Percentiles rank a stretch among this genome's conserved stretches.
phyloP scores from a whole-genome alignment of 148 eudicot genomes.

The Fagopyrum esculentum region DNA sequence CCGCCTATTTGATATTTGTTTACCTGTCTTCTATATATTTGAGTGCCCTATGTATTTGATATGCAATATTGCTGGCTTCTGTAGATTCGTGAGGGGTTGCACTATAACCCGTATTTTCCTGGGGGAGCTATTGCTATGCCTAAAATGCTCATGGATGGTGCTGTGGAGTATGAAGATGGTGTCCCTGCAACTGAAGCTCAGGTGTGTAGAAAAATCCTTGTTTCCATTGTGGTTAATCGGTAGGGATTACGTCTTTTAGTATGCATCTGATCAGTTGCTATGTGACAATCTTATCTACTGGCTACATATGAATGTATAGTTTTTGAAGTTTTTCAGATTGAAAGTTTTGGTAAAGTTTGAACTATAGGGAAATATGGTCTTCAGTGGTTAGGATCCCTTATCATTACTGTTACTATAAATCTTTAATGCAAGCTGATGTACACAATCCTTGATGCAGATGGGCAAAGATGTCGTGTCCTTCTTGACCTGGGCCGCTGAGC shows the following conservation, averaged over 20 bases:
- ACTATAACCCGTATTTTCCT: conserved; percentile 96
- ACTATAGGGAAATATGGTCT: neutral
- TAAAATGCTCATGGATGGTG: conserved; percentile 95
- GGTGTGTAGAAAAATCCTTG: conserved; percentile 25
- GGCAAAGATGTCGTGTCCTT: conserved; percentile 68
- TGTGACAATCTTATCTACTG: neutral
- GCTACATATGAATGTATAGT: neutral
- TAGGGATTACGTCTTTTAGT: too few relatives aligned
- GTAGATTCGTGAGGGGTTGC: conserved; percentile 86
- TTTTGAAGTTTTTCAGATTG: neutral
- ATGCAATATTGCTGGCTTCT: conserved; percentile 4
- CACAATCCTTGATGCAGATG: conserved; percentile 46
- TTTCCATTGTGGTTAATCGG: neutral
- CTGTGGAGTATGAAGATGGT: conserved; percentile 95
- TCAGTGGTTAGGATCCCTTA: neutral
- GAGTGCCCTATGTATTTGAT: neutral
- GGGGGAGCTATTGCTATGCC: conserved; percentile 99
- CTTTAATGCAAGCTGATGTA: neutral
- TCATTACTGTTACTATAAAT: neutral
- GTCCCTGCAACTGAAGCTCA: conserved; percentile 92
- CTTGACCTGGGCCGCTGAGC: conserved; percentile 89
- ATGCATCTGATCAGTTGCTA: too few relatives aligned
- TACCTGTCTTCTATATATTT: neutral
- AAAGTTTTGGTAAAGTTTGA: neutral
- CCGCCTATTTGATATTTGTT: neutral